Evolutionary conservation across 148 eudicot species (phyloP), one percentile per base, ranked within the genome.

Genomic region (Rhododendron kiyosumense): DNA sequence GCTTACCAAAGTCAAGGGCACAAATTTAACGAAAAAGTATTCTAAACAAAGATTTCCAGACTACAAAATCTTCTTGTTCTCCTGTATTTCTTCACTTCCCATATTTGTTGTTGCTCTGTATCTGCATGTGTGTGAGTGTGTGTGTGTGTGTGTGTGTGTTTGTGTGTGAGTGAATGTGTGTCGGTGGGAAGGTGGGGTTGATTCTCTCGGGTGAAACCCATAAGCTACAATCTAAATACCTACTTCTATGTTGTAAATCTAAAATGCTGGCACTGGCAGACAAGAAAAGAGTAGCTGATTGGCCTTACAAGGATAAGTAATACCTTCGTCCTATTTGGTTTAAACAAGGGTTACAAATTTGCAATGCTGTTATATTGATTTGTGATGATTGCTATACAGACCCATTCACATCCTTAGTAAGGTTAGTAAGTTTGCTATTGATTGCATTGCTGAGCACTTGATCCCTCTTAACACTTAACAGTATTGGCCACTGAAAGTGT

Each of bases 1-100:
- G 94, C 96, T 88, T 97, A 89, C 83, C 86, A 82, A 89, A 85
- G 95, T 97, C 92, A 97, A 97, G 98, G 93, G 86, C 3, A 82
- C 65, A 84, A 80, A 34, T 28, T 12, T 65, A 43, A 80, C 13
- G 12, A 84, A 49, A 20, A 83, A 8, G 17, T 24, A 79, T 30
- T 41, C 71, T 28, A 26, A 22, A 12, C 34, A 36, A n/a, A 12
- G 18, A 54, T 49, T 18, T 38, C 22, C 41, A 4, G 24, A 59
- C 22, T 10, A 46, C 41, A 30, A 30, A 69, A 30, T 69, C 75
- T 69, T 28, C 34, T 69, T 69, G 17, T 28, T 69, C 38, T 69
- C 75, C 75, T 65, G 28, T 65, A 13, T 69, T 26, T 28, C 36
- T 69, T 28, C 3, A 4, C 75, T 30, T 69, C 18, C 15, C 32